Evolutionary conservation across 179 eudicot genomes (phyloP), one percentile per base, ranked within the genome.

Genomic region (Vitellaria paradoxa): DNA sequence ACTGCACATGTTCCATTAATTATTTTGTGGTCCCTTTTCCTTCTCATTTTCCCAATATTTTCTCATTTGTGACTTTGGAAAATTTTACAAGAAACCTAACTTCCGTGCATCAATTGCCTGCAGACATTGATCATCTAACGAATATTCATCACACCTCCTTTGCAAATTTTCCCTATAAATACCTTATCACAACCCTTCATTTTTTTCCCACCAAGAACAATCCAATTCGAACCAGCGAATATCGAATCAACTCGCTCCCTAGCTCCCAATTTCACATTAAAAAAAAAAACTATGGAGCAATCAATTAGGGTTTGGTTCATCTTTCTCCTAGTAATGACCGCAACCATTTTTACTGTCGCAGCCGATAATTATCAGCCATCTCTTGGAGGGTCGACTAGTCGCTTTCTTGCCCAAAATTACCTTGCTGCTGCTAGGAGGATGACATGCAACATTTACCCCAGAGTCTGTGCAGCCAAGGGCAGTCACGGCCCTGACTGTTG

Each of bases 401-500:
- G 80, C 0, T 76, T 77, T 52, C 80, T 74, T 21, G 81, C 60
- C 0, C 65, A 73, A 47, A 60, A 8, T 1, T 30, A 61, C 24
- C 66, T 57, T 18, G 37, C 42, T 2, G 6, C 6, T 18, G 11
- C 8, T 2, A 7, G 12, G 6, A 20, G 0, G 14, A 8, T 10
- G 46, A 78, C 77, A 8, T 84, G 87, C 61, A 20, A 79, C 74
- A 67, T 68, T 46, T 61, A 72, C 72, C 82, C 84, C 2, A 79
- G 73, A 46, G 59, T 81, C n/a, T 84, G 86, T 68, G 62, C 47
- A 0, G 40, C 68, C 40, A 78, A 79, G 21, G 86, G 86, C 30
- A 86, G 84, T 66, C 40, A 73, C 1, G 85, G 86, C 6, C 81
- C 82, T 20, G 76, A 82, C 56, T 85, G 88, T 40, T 82, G 88